Percentiles rank a stretch among this genome's conserved stretches.
These are phyloP conservation scores for Bipolaris sorokiniana DNA, from an alignment of 2,329 filamentous ascomycete species.

Conservation along the genomic window DNA sequence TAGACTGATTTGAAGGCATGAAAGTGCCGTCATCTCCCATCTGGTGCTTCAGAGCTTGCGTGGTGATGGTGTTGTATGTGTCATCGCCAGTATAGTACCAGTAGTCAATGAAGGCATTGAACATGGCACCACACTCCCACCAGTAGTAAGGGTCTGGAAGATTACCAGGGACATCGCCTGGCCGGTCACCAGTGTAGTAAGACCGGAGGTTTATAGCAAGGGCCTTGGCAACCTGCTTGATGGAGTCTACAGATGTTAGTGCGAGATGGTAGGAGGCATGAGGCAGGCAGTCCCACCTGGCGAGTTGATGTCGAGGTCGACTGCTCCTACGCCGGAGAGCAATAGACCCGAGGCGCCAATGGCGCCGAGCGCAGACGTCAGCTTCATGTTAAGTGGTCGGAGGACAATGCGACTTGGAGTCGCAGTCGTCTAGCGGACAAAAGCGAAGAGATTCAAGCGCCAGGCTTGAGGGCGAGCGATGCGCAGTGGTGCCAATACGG, in stretches of 20 bases:
- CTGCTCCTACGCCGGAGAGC: slow-evolving; percentile 39
- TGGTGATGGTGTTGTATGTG: slow-evolving; percentile 48
- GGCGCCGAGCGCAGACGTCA: slow-evolving; percentile 38
- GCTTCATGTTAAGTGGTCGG: slow-evolving; percentile 41
- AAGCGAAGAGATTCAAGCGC: slow-evolving; percentile 33
- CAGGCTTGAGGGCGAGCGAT: slow-evolving; percentile 26
- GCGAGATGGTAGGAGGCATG: neutral
- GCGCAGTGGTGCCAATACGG: slow-evolving; percentile 5
- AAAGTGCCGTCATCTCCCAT: slow-evolving; percentile 75
- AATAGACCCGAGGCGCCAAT: slow-evolving; percentile 42
- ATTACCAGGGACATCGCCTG: slow-evolving; percentile 65
- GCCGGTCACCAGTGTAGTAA: slow-evolving; percentile 68
- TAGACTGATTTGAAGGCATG: slow-evolving; percentile 76
- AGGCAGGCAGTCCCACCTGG: slow-evolving; percentile 30
- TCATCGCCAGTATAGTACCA: slow-evolving; percentile 53
- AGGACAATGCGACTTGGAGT: slow-evolving; percentile 9
- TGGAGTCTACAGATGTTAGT: slow-evolving; percentile 59
- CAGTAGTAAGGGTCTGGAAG: slow-evolving; percentile 54
- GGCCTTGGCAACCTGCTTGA: slow-evolving; percentile 66
- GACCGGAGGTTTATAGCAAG: slow-evolving; percentile 67
- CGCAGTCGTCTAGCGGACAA: slow-evolving; percentile 11
- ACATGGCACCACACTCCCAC: slow-evolving; percentile 53
- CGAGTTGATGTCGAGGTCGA: slow-evolving; percentile 39
- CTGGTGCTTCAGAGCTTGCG: slow-evolving; percentile 71
- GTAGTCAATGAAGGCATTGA: slow-evolving; percentile 50